Conservation (phyloP, 352 stramenopile species). For the Peronospora farinosa region DNA sequence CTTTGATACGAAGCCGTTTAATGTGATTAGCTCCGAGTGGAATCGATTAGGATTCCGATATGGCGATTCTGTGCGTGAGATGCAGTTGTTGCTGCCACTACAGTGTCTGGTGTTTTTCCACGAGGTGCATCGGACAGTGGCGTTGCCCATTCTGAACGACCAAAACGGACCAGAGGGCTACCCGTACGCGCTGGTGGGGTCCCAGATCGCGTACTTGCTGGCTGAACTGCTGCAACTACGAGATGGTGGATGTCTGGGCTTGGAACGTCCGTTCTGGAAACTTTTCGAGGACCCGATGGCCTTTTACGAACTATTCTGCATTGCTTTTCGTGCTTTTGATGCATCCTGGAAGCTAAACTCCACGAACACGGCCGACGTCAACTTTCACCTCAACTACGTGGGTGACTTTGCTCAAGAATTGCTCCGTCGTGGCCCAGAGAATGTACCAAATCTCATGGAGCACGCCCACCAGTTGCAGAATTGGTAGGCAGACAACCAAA, state of each 20-base stretch:
- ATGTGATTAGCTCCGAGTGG: conserved; percentile 42
- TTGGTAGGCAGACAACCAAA: conserved; percentile 33
- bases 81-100: conserved; percentile 64
- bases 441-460: conserved; percentile 53
- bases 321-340: conserved; percentile 69
- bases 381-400: conserved; percentile 63
- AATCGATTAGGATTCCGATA: conserved; percentile 55
- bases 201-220: conserved; percentile 51
- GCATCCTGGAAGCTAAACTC: conserved; percentile 51
- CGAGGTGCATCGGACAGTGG: conserved; percentile 56
- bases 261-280: conserved; percentile 75
- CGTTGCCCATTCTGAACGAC: conserved; percentile 62
- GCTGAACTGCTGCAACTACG: conserved; percentile 67
- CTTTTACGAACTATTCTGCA: conserved; percentile 75
- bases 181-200: conserved; percentile 49
- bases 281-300: conserved; percentile 81
- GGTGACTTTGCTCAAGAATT: conserved; percentile 66
- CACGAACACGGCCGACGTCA: conserved; percentile 44
- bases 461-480: conserved; percentile 71
- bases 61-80: conserved; percentile 59
- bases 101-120: conserved; percentile 83
- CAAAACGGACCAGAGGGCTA: conserved; percentile 54
- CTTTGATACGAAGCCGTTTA: conserved; percentile 60
- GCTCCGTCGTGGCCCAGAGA: conserved; percentile 57
- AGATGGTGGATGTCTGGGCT: conserved; percentile 64